These are phyloP conservation scores for Erythrophleum fordii DNA, from an alignment of 306 rosid species.

Conservation along the genomic window DNA sequence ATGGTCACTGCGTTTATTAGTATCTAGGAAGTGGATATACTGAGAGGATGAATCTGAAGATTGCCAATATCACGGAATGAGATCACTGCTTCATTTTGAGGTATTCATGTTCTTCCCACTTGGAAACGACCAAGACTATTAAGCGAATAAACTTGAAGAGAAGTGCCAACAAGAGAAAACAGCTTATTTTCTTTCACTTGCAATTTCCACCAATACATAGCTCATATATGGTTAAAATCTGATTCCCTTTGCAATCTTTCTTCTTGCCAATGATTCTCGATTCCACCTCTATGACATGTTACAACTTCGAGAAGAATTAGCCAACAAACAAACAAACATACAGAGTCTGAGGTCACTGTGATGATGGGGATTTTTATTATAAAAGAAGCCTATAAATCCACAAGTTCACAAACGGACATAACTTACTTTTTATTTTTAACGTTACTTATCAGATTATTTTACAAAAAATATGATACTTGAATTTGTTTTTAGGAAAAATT, in stretches of 20 bases:
- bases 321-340: too few relatives aligned
- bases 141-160: background rate
- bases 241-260: background rate
- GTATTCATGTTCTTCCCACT: background rate
- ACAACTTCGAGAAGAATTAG: too few relatives aligned
- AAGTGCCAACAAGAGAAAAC: background rate
- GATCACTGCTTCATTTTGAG: background rate
- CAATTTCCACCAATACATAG: background rate
- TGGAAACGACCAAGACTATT: background rate
- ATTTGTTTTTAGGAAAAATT: too few relatives aligned
- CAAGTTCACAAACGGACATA: too few relatives aligned
- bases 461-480: too few relatives aligned
- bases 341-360: background rate
- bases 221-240: background rate
- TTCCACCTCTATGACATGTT: too few relatives aligned
- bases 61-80: background rate
- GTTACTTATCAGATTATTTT: too few relatives aligned
- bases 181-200: background rate
- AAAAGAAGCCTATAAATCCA: too few relatives aligned
- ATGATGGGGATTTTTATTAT: background rate
- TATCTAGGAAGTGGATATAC: too few relatives aligned
- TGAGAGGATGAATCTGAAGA: background rate
- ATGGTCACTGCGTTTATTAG: too few relatives aligned
- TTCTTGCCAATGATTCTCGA: too few relatives aligned
- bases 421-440: too few relatives aligned